Evolutionary conservation across 2,329 filamentous ascomycete genomes (phyloP).

Genomic region (Penicillium oxalicum): DNA sequence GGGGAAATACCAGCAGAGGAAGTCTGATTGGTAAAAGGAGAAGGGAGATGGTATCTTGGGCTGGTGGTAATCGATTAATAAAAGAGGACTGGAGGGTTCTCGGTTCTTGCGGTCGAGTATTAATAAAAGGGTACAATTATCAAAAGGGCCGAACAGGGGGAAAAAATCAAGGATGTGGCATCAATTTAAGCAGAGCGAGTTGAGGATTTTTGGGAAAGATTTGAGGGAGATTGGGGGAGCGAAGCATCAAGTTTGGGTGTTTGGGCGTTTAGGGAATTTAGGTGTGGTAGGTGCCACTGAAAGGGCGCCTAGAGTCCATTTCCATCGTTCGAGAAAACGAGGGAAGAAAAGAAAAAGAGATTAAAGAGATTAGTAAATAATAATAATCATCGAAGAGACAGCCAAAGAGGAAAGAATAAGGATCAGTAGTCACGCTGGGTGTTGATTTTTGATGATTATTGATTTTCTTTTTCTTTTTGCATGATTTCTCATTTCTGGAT

Average conservation of each 20-base stretch:
- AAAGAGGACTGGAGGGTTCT: too few relatives aligned
- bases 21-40: neutral
- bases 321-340: conserved; percentile 2
- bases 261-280: conserved; percentile 14
- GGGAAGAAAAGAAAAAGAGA: too few relatives aligned
- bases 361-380: too few relatives aligned
- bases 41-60: conserved; percentile 1
- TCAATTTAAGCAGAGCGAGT: too few relatives aligned
- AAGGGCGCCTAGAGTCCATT: conserved; percentile 16
- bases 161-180: neutral
- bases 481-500: too few relatives aligned
- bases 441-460: too few relatives aligned
- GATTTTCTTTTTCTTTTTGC: too few relatives aligned
- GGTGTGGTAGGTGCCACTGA: conserved; percentile 25
- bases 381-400: too few relatives aligned
- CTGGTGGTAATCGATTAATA: neutral
- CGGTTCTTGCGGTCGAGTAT: too few relatives aligned
- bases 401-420: too few relatives aligned
- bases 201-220: neutral
- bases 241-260: neutral
- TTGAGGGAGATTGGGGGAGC: conserved; percentile 1
- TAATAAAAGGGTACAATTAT: neutral
- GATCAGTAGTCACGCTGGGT: too few relatives aligned
- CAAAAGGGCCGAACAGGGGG: neutral
- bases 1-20: too few relatives aligned